A percentile compares a stretch with the other conserved stretches of the same genome.
Evolutionary conservation across 208 protist genomes (phyloP).

Genomic region (Leptomonas pyrrhocoris): DNA sequence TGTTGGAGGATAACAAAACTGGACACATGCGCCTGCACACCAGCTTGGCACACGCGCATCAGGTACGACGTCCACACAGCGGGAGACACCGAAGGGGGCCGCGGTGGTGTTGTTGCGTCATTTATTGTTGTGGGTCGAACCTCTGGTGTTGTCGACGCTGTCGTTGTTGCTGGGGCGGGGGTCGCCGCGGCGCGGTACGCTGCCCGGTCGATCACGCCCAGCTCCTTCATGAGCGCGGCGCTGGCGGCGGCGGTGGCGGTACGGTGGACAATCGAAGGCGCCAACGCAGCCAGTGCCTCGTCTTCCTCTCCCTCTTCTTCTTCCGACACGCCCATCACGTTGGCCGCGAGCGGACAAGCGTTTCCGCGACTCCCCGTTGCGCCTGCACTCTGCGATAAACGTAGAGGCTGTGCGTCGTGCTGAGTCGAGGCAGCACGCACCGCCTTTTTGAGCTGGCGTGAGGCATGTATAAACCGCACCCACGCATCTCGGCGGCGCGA

Average conservation of each 20-base stretch:
- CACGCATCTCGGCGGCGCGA: constrained; percentile 19
- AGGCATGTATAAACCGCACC: constrained; percentile 22
- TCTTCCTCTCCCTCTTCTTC: constrained; percentile 12
- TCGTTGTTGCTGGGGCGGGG: background rate
- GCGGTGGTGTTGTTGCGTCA: background rate
- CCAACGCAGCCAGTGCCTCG: constrained; percentile 1
- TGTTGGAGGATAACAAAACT: constrained; percentile 26
- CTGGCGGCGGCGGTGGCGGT: constrained; percentile 18
- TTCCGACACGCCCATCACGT: background rate
- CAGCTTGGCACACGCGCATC: constrained; percentile 23
- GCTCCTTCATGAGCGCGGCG: constrained; percentile 23
- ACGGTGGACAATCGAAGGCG: constrained; percentile 16
- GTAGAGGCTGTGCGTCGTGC: no score
- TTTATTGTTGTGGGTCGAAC: background rate
- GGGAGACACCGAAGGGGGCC: background rate
- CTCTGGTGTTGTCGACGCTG: background rate
- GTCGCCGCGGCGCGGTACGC: constrained; percentile 2
- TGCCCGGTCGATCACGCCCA: constrained; percentile 24
- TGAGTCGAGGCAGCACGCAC: background rate
- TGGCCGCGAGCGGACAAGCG: background rate
- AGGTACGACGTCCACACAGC: background rate
- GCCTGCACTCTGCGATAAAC: background rate
- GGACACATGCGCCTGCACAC: constrained; percentile 24
- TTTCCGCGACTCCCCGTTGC: background rate
- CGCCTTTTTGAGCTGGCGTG: constrained; percentile 22